phyloP scores from a whole-genome alignment of 163 green algal genomes.

The Chlamydomonas reinhardtii region DNA sequence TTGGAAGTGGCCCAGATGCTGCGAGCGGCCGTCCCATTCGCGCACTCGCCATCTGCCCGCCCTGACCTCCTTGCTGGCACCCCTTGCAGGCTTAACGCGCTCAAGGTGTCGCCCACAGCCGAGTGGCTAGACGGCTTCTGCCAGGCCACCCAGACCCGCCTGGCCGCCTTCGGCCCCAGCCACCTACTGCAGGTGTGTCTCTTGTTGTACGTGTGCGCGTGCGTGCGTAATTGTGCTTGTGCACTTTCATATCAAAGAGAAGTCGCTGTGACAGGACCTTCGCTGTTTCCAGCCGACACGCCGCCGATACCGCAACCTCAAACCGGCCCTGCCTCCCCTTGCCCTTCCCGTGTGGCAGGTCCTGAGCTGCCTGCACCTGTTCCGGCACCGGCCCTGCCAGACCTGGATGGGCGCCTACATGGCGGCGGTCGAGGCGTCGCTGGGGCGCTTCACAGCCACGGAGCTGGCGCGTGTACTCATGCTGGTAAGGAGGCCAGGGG shows the following conservation, averaged over 20 bases:
- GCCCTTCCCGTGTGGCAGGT: not conserved
- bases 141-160: conserved; percentile 14
- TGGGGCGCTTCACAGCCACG: conserved; percentile 12
- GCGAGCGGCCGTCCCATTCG: no score
- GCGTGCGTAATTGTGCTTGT: not conserved
- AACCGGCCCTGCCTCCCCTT: no score
- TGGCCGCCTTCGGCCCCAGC: conserved; percentile 9
- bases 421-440: conserved; percentile 6
- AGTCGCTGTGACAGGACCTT: no score
- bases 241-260: no score
- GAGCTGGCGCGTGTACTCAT: conserved; percentile 36
- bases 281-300: no score
- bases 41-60: no score
- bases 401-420: conserved; percentile 35
- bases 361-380: conserved; percentile 46
- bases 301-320: no score
- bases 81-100: conserved; percentile 34
- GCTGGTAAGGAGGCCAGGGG: not conserved
- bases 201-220: no score
- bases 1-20: no score
- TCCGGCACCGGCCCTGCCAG: conserved; percentile 41
- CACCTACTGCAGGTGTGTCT: conserved; percentile 30
- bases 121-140: conserved; percentile 42
- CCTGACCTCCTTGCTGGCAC: no score
- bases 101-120: conserved; percentile 29